Conservation (phyloP, 257 asterid genomes). For the Forsythia viridissima region DNA sequence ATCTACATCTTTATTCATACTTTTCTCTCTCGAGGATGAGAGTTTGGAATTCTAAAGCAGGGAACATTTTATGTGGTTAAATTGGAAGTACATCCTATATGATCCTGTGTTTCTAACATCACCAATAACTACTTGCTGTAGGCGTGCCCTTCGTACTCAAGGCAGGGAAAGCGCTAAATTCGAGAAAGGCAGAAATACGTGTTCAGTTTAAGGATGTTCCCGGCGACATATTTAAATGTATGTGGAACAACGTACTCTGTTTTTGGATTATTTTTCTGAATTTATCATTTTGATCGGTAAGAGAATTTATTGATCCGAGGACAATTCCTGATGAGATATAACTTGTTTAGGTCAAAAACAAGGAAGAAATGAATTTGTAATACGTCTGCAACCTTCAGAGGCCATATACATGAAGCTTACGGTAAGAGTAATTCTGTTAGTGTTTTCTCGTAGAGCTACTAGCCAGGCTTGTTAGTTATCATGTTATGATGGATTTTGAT, state of each 20-base stretch:
- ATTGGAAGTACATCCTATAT: neutral
- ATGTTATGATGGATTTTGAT: neutral
- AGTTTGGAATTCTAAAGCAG: neutral
- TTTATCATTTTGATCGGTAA: neutral
- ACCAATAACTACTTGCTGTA: slow-evolving; percentile 31
- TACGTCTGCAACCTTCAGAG: slow-evolving; percentile 96
- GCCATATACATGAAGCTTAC: slow-evolving; percentile 98
- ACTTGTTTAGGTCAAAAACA: slow-evolving; percentile 71
- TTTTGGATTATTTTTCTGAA: neutral
- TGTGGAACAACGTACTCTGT: slow-evolving; percentile 11
- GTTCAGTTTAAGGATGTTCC: slow-evolving; percentile 98
- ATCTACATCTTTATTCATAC: slow-evolving; percentile 10
- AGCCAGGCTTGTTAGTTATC: neutral
- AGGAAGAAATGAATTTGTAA: slow-evolving; percentile 94
- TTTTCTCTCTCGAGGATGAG: slow-evolving; percentile 27
- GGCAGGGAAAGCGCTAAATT: slow-evolving; percentile 96
- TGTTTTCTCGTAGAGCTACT: neutral
- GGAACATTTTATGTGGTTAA: neutral
- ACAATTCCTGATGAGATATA: neutral
- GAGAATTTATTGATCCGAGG: neutral
- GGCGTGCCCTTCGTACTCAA: slow-evolving; percentile 97
- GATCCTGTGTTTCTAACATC: slow-evolving; percentile 1
- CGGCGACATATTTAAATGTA: slow-evolving; percentile 87
- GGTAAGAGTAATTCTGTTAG: slow-evolving; percentile 38
- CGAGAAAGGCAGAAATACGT: slow-evolving; percentile 95